These are phyloP conservation scores for Gorgonomyces haynaldii DNA, from an alignment of 192 early-diverging fungal genomes.

Conservation along the genomic window DNA sequence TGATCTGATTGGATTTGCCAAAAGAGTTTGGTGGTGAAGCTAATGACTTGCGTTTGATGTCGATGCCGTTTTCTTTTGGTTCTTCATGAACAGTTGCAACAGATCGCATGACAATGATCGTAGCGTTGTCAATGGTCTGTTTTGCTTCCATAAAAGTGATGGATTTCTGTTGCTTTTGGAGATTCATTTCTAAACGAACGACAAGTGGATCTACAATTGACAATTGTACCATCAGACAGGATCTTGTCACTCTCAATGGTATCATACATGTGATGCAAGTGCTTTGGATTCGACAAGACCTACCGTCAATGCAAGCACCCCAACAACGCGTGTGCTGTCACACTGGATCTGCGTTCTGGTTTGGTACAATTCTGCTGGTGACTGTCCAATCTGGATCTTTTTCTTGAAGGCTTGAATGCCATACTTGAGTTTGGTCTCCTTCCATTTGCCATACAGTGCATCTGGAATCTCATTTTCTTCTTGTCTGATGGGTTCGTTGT, in stretches of 20 bases:
- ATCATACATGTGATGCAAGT: conserved; percentile 31
- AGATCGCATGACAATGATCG: no score
- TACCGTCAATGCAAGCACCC: conserved; percentile 1
- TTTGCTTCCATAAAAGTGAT: no score
- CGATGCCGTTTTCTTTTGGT: no score
- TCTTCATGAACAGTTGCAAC: no score
- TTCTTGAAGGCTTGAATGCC: conserved; percentile 26
- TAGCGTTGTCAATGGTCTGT: no score
- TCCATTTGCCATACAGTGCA: conserved; percentile 18
- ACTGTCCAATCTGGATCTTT: conserved; percentile 14
- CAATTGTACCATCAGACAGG: neutral
- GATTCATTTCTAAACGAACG: no score
- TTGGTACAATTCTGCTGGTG: conserved; percentile 21
- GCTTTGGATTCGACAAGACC: conserved; percentile 44
- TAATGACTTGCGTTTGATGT: no score
- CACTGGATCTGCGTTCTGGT: conserved; percentile 21
- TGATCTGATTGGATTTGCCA: no score
- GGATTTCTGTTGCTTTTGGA: no score
- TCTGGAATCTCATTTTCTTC: neutral
- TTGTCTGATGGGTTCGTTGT: neutral
- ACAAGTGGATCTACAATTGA: no score
- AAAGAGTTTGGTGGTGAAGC: no score
- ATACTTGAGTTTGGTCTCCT: conserved; percentile 19
- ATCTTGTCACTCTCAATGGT: conserved; percentile 14
- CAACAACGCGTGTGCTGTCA: conserved; percentile 34